Base-by-base conservation (phyloP, 805 yeast genomes). In the Cyberlindnera sargentensis region DNA sequence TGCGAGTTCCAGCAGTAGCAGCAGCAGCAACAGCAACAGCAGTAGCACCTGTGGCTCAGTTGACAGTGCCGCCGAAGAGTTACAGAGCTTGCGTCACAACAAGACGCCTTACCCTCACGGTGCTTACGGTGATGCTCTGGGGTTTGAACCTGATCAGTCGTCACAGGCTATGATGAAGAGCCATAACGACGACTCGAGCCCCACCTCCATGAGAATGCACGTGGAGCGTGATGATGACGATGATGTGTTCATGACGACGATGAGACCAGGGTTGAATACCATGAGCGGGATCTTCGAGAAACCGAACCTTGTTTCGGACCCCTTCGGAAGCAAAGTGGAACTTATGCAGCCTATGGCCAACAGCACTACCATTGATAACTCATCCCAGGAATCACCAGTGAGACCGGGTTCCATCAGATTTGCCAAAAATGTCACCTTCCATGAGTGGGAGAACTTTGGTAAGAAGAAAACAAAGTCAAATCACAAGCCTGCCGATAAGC, bases 371-470 rank as follows among this genome's bases (percentile, higher is more conserved):
- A 31, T 31, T 24, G 35, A 31, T 8, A 31, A 24, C 26, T 27
- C 39, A 27, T 9, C 10, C 8, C 41, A 38, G 6, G 34, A 24
- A 23, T 31, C 41, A 2, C 34, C 41, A 3, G 9, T 10, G 30
- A 38, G 35, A 25, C 35, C 41, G 6, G 41, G 41, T 8, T 38
- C 41, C 2, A 38, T 38, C 10, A 38, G 38, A 30, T 40, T 40
- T 28, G 34, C 39, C 20, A 40, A 35, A n/a, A 40, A 40, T 29
- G 43, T 40, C 25, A 34, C 43, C 1, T 40, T 40, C 34, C 37
- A 35, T 35, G 38, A 40, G 24, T 31, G 28, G 28, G 26, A 26
- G 15, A 30, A 35, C 28, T 26, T 34, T 28, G n/a, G 31, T 9
- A 23, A 36, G 6, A 10, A 20, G 24, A 11, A 34, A 26, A 11